Evolutionary conservation across 352 stramenopile genomes (phyloP).

Genomic region (Globisporangium viniferum): DNA sequence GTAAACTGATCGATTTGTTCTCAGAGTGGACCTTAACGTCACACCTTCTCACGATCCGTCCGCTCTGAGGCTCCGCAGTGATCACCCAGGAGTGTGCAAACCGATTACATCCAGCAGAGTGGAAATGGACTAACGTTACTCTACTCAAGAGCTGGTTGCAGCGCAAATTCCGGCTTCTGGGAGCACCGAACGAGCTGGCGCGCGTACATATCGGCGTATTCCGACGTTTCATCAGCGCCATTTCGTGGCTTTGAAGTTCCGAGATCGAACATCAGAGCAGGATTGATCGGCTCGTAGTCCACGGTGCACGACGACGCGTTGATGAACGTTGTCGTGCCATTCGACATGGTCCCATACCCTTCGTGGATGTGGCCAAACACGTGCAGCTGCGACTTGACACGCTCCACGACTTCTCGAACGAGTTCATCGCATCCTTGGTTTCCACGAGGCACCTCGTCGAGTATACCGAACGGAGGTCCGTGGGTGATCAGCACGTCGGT

Average conservation of each 20-base stretch:
- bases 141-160: neutral
- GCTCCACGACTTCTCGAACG: constrained; percentile 56
- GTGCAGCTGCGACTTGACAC: constrained; percentile 67
- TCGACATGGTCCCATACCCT: constrained; percentile 58
- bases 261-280: constrained; percentile 55
- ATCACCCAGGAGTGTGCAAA: no score
- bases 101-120: no score
- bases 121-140: no score
- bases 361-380: constrained; percentile 92
- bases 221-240: neutral
- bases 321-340: constrained; percentile 77
- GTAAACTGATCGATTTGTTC: no score
- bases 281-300: constrained; percentile 66
- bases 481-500: constrained; percentile 89
- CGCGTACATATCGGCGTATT: neutral
- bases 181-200: neutral
- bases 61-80: no score
- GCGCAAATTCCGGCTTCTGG: neutral
- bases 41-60: no score
- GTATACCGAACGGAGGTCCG: constrained; percentile 72
- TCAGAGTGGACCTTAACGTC: no score
- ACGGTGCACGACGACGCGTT: constrained; percentile 81
- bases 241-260: neutral
- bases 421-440: constrained; percentile 75
- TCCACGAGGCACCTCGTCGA: constrained; percentile 48